Conservation (phyloP, 2,329 filamentous ascomycete genomes). For the Neonectria faginata region DNA sequence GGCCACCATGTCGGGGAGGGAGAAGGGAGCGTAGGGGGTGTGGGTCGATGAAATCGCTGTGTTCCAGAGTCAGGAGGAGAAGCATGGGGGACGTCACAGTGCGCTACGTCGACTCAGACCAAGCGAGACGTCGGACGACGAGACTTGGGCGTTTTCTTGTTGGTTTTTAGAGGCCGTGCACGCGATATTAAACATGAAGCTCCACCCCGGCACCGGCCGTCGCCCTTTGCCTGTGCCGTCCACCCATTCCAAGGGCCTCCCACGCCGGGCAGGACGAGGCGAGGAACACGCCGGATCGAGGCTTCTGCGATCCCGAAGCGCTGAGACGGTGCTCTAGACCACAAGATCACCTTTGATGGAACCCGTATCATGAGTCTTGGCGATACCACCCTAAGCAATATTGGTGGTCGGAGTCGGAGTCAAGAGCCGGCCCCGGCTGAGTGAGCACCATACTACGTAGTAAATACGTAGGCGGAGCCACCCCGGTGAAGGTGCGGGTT, state of each 20-base stretch:
- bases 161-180: neutral
- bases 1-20: constrained; percentile 17
- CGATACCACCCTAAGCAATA: too few species aligned
- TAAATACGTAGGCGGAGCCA: constrained; percentile 17
- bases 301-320: neutral
- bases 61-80: neutral
- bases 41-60: constrained; percentile 5
- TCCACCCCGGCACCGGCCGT: constrained; percentile 18
- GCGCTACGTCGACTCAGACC: constrained; percentile 7
- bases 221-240: neutral
- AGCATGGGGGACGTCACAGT: neutral
- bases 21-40: neutral
- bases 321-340: neutral
- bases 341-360: neutral
- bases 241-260: neutral
- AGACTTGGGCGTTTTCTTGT: constrained; percentile 1
- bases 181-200: constrained; percentile 6
- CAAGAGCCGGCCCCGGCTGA: constrained; percentile 7
- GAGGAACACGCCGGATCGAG: neutral
- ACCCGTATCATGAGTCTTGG: neutral
- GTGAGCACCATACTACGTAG: neutral
- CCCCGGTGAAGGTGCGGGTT: constrained; percentile 17
- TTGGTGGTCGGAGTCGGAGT: constrained; percentile 5
- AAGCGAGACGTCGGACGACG: constrained; percentile 6
- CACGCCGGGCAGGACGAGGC: neutral